Base-by-base conservation (phyloP, 2,329 filamentous ascomycete species). In the Aschersonia sp. region DNA sequence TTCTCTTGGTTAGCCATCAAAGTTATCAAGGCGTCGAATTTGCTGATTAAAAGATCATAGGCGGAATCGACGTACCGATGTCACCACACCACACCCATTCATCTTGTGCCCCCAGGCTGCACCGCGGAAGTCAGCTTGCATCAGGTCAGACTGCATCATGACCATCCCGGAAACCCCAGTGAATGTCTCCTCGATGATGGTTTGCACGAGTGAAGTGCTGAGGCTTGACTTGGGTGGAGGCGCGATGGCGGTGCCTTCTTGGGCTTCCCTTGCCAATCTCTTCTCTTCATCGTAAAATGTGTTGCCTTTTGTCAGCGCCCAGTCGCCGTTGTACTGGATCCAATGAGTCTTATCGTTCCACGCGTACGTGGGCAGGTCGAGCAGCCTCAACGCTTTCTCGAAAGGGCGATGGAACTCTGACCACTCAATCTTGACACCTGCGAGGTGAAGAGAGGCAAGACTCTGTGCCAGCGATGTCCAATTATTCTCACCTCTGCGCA, bases 61-160 rank as follows among this genome's bases (percentile, higher is more conserved):
- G 5, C n/a, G 31, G 9, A 44, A 44, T 20, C 20, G n/a, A 59
- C 66, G 60, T 62, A 72, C 68, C 47, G 67, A 67, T 9, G 70
- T 67, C 4, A 61, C 66, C 2, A 73, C 65, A 44, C 62, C 66
- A 45, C 59, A 61, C 0, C 60, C 59, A 45, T 70, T 68, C 61
- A 71, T 68, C 7, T 53, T 55, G 50, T 75, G 71, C 0, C 70
- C 71, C 10, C 62, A 51, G 2, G 63, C 63, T 5, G 66, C 63
- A 2, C 56, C 58, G 3, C 57, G 50, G 31, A 73, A 60, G 31
- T 66, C 63, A 0, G 59, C 48, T n/a, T 67, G 59, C 56, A 58
- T 59, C 3, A 73, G 45, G 47, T 71, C 64, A 0, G 70, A 65
- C 44, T 66, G 57, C 42, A 65, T 59, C 3, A 62, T 52, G 0